Conservation (phyloP, 768 basidiomycete genomes). For the Candolleomyces eurysporus region DNA sequence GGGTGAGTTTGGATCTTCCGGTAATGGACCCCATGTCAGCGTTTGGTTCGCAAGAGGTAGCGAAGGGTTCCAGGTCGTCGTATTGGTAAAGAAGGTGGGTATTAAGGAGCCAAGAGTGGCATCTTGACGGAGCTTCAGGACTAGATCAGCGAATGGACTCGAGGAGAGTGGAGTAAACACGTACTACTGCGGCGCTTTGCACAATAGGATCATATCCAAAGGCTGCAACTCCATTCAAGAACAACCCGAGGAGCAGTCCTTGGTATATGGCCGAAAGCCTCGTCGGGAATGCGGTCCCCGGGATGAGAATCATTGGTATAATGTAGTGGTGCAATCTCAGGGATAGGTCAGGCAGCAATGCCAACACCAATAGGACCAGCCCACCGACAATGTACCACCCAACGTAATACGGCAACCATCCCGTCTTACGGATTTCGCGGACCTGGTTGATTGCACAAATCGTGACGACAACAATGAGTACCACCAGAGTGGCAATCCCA, state of each 20-base stretch:
- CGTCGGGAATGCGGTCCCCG: constrained; percentile 80
- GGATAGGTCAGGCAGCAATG: constrained; percentile 64
- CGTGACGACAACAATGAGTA: constrained; percentile 62
- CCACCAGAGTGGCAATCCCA: constrained; percentile 63
- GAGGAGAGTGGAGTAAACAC: constrained; percentile 17
- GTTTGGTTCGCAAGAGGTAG: constrained; percentile 54
- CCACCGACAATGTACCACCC: constrained; percentile 73
- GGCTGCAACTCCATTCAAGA: constrained; percentile 74
- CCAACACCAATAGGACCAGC: constrained; percentile 61
- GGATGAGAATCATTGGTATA: constrained; percentile 68
- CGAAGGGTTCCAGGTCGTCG: constrained; percentile 60
- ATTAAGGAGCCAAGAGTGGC: constrained; percentile 67
- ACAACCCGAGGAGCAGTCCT: constrained; percentile 79
- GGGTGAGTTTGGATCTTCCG: constrained; percentile 24
- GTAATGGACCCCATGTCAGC: constrained; percentile 54
- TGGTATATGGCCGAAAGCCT: constrained; percentile 77
- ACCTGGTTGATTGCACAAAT: constrained; percentile 70
- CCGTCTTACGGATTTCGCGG: constrained; percentile 80
- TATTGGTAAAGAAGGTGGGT: constrained; percentile 72
- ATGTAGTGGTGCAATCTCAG: constrained; percentile 85
- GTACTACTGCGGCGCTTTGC: constrained; percentile 69
- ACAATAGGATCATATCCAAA: constrained; percentile 81
- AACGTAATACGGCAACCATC: constrained; percentile 76
- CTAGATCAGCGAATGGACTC: constrained; percentile 4
- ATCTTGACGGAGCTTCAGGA: constrained; percentile 63